Base-by-base conservation (phyloP, 1,284 basidiomycete genomes). In the Ustilago xerochloae region DNA sequence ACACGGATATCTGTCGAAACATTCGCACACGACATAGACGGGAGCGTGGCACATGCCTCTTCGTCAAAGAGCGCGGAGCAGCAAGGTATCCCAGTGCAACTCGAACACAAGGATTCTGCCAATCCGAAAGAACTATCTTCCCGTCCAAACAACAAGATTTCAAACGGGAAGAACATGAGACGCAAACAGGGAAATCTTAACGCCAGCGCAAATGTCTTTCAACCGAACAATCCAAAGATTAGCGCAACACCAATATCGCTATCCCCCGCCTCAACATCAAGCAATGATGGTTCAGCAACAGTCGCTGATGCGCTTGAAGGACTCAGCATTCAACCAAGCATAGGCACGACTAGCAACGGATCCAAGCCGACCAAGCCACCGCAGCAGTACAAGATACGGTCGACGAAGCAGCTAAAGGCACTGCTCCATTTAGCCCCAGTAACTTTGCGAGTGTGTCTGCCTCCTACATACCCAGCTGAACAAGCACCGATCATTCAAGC, bases 341-440 rank as follows among this genome's bases (percentile, higher is more conserved):
- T 24, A 6, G 26, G 12, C 22, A 20, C 41, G 7, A 29, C 26
- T 6, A 0, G 24, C 4, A 13, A 26, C n/a, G n/a, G 36, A 13
- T 7, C 6, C 15, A 7, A 3, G 9, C 22, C 22, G 10, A 30
- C 5, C 18, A 5, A 28, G 4, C 13, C 39, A 20, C 12, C 13
- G 46, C 8, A 26, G 16, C 20, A 20, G 9, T 29, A 10, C 10
- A 46, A 29, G 26, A 54, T 10, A 1, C 52, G 18, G 4, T 48
- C 35, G 10, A 59, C 50, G 1, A 53, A 45, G 39, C 26, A 49
- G n/a, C 50, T 72, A 0, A 45, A 59, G 4, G 24, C 66, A 2
- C 39, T 77, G 1, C 8, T 49, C 0, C 66, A 77, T 22, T 57
- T 77, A 6, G 50, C 75, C 13, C 75, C 70, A 8, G 41, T 77